Evolutionary conservation across 169 alveolate species (phyloP), one percentile per base, ranked within the genome.

Genomic region (Prorocentrum cordatum): DNA sequence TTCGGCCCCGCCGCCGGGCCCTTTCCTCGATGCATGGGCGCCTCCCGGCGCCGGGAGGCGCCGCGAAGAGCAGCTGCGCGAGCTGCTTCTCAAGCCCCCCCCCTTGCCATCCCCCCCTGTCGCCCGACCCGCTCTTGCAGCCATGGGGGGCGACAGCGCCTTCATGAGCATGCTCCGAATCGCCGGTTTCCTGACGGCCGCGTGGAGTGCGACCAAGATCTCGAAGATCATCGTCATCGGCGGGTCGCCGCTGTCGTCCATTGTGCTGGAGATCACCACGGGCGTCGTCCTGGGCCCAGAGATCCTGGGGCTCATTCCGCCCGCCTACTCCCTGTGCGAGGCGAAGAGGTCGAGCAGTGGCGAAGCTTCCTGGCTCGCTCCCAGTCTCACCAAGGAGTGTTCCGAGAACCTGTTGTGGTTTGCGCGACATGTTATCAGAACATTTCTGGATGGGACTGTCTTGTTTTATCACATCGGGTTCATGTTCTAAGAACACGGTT

Each of bases 141-240:
- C 68, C 47, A 73, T 73, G 85, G 85, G 85, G 38, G 85, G 85
- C 14, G 85, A 68, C n/a, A 50, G 71, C 39, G 45, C 85, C 20
- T 73, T 73, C 54, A 36, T 73, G 27, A 70, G 71, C 33, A 31
- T 73, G 85, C 12, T 73, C 16, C 72, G 72, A 71, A 75, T 75
- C 59, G 33, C 86, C 3, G 86, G 86, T 61, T 75, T 75, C 29
- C 27, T 75, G 58, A n/a, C 61, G 10, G 86, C 86, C 0, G n/a
- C 86, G 22, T 75, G 86, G 86, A 75, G 61, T 2, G 86, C 86
- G 29, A 33, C 86, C 29, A 50, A 62, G 31, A 14, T 75, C 36
- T 75, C 86, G 18, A 39, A 58, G 87, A 32, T 20, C 2, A 5
- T 9, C 6, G 61, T 47, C 61, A 9, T 14, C 61, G 61, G 18